Evolutionary conservation across 129 eudicot genomes (phyloP), one percentile per base, ranked within the genome.

Genomic region (Arctium minus): DNA sequence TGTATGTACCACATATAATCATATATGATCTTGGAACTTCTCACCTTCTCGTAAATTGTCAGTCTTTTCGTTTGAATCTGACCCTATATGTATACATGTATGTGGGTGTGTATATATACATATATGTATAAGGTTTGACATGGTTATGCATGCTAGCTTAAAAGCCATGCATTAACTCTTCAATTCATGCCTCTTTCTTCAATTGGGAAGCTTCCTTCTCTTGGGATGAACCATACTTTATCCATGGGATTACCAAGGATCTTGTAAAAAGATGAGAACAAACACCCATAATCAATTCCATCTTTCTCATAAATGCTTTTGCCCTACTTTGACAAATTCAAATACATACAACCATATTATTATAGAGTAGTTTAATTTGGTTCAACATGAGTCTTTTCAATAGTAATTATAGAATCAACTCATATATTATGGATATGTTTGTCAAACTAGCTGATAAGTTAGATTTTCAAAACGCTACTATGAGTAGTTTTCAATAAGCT

Each of bases 121-220:
- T 60, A 17, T 56, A 13, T 17, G 27, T 44, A 50, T 17, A 60
- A 8, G 68, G 29, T 60, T 60, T n/a, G 68, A 60, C 68, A 60
- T 60, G 68, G 22, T 60, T 18, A 60, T 60, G 22, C 68, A 60
- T 60, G 68, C 68, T n/a, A 60, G 68, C 65, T 17, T 17, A 60
- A 60, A 60, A 60, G 30, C 68, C 68, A 17, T 60, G 68, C 29
- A 60, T n/a, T 60, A 60, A 60, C 68, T 60, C 30, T 60, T 60
- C 31, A 32, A 30, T 64, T 56, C 74, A 73, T 81, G 56, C 13
- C 36, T 1, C 72, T 38, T 46, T 35, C 70, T 31, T 70, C 27
- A 46, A 40, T 79, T 79, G 11, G 73, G 83, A 80, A 80, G 18
- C 32, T 62, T 73, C 73, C 73, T 81, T 56, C 36, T 60, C 39